These are phyloP conservation scores for Gynochthodes officinalis DNA, from an alignment of 257 asterid species.

Conservation along the genomic window DNA sequence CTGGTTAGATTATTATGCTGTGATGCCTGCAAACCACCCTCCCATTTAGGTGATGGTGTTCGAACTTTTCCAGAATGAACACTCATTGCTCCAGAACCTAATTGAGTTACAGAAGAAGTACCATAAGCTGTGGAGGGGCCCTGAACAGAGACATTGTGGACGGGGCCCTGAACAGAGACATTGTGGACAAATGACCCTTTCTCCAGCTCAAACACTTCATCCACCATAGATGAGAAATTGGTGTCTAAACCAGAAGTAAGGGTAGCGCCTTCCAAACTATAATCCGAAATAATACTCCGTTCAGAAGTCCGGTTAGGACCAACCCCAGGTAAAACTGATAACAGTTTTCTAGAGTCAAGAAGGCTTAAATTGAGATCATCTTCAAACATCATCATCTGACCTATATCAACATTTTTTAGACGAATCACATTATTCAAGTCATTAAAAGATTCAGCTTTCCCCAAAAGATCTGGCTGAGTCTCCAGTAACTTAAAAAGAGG, in stretches of 20 bases:
- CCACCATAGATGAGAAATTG: slow-evolving; percentile 76
- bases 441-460: slow-evolving; percentile 58
- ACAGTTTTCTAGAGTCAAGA: slow-evolving; percentile 52
- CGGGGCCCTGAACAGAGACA: slow-evolving; percentile 41
- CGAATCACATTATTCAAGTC: slow-evolving; percentile 62
- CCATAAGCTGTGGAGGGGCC: slow-evolving; percentile 44
- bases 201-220: slow-evolving; percentile 94
- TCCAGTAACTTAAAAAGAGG: slow-evolving; percentile 85
- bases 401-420: slow-evolving; percentile 62
- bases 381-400: slow-evolving; percentile 69
- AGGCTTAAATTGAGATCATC: slow-evolving; percentile 88
- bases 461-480: slow-evolving; percentile 61
- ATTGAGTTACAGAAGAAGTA: slow-evolving; percentile 52
- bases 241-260: slow-evolving; percentile 45
- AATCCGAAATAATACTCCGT: slow-evolving; percentile 43
- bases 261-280: slow-evolving; percentile 43
- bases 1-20: slow-evolving; percentile 32
- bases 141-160: slow-evolving; percentile 37
- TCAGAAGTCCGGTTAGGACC: slow-evolving; percentile 46
- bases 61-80: slow-evolving; percentile 48
- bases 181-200: slow-evolving; percentile 52
- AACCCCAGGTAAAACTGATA: slow-evolving; percentile 35
- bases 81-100: slow-evolving; percentile 47
- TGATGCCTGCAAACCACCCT: slow-evolving; percentile 44
- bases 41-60: slow-evolving; percentile 64